A percentile compares a stretch with the other conserved stretches of the same genome.
Evolutionary conservation across 768 basidiomycete species (phyloP).

Genomic region (Punctularia strigosozonata): DNA sequence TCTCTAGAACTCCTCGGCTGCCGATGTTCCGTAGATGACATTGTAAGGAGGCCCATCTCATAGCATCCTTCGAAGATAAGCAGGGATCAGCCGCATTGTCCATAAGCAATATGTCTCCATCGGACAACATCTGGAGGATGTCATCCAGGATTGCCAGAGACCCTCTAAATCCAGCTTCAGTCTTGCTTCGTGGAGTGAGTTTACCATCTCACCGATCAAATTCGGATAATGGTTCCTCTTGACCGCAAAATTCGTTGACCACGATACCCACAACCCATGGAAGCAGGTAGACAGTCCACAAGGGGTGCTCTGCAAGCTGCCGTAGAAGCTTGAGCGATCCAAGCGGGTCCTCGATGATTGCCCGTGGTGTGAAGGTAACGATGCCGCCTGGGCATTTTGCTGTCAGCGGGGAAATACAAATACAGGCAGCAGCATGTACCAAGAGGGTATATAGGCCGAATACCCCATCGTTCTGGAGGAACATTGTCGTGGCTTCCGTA

Average conservation of each 20-base stretch:
- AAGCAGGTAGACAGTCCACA: constrained; percentile 59
- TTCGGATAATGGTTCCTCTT: too few relatives aligned
- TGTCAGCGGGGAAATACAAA: background rate
- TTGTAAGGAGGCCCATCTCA: too few relatives aligned
- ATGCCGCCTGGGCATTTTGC: constrained; percentile 57
- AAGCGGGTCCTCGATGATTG: constrained; percentile 40
- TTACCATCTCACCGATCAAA: too few relatives aligned
- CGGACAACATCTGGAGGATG: too few relatives aligned
- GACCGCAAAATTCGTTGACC: constrained; percentile 21
- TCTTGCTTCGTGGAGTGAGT: too few relatives aligned
- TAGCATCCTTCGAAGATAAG: too few relatives aligned
- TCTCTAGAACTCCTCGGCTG: too few relatives aligned
- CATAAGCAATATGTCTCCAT: too few relatives aligned
- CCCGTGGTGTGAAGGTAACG: constrained; percentile 56
- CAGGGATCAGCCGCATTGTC: too few relatives aligned
- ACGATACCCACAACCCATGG: constrained; percentile 54
- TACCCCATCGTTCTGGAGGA: constrained; percentile 41
- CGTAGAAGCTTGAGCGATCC: constrained; percentile 36
- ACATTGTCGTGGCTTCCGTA: constrained; percentile 55
- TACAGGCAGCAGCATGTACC: constrained; percentile 28
- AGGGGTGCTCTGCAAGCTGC: constrained; percentile 43
- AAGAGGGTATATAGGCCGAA: constrained; percentile 55
- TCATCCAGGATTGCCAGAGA: too few relatives aligned
- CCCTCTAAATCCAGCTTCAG: too few relatives aligned
- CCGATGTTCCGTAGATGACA: too few relatives aligned